Conservation (phyloP, 805 yeast genomes). For the Candida rishiriensis region DNA sequence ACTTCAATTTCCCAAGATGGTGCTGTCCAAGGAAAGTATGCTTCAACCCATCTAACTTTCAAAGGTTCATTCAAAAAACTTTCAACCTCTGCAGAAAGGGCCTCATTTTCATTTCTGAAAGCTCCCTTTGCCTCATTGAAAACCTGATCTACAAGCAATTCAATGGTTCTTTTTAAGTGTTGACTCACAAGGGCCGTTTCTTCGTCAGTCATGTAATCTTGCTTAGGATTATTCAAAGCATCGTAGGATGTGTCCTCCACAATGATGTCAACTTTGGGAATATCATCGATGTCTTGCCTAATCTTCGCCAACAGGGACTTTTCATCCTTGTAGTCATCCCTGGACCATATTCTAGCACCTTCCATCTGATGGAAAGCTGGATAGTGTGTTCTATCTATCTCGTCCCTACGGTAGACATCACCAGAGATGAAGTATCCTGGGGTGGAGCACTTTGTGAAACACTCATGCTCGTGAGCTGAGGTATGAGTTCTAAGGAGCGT, state of each 20-base stretch:
- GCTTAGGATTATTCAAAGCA: slow-evolving; percentile 68
- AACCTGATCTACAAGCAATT: slow-evolving; percentile 74
- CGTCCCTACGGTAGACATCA: slow-evolving; percentile 94
- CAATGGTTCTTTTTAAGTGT: slow-evolving; percentile 84
- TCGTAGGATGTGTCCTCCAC: slow-evolving; percentile 73
- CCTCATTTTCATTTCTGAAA: slow-evolving; percentile 46
- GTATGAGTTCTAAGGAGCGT: slow-evolving; percentile 87
- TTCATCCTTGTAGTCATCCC: slow-evolving; percentile 34
- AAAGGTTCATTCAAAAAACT: slow-evolving; percentile 69
- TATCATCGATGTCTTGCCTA: slow-evolving; percentile 51
- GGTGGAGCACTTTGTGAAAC: slow-evolving; percentile 60
- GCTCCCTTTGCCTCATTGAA: slow-evolving; percentile 58
- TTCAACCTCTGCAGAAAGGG: slow-evolving; percentile 47
- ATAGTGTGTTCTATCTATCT: slow-evolving; percentile 91
- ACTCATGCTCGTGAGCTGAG: slow-evolving; percentile 91
- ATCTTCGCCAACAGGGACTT: slow-evolving; percentile 38
- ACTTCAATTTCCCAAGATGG: slow-evolving; percentile 99
- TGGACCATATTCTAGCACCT: slow-evolving; percentile 85
- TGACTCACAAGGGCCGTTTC: slow-evolving; percentile 67
- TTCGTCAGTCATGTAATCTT: slow-evolving; percentile 61
- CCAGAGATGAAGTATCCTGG: slow-evolving; percentile 93
- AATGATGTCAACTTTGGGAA: slow-evolving; percentile 64
- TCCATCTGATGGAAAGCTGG: slow-evolving; percentile 98
- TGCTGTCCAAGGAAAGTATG: slow-evolving; percentile 96
- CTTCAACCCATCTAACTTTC: slow-evolving; percentile 90